A percentile compares a stretch with the other conserved stretches of the same genome.
Evolutionary conservation across 192 early-diverging fungal genomes (phyloP).

Genomic region (Tieghemiomyces parasiticus): DNA sequence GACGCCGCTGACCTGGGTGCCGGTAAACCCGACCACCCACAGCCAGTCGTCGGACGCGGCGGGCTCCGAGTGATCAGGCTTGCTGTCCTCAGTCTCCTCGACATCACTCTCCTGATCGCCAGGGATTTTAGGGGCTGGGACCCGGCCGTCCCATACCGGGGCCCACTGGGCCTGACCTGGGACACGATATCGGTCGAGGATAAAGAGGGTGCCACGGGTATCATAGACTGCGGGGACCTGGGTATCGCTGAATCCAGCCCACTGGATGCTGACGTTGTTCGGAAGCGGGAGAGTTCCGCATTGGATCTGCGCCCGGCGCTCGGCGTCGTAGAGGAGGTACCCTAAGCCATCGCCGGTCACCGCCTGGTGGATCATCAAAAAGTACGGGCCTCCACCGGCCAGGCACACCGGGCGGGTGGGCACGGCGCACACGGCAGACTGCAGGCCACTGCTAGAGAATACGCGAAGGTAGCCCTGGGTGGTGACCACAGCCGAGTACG

Average conservation of each 20-base stretch:
- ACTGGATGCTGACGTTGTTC: constrained; percentile 40
- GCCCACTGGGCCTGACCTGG: constrained; percentile 56
- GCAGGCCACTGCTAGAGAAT: constrained; percentile 65
- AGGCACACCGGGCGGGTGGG: constrained; percentile 25
- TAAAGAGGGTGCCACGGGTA: constrained; percentile 55
- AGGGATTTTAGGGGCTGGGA: constrained; percentile 5
- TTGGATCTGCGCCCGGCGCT: constrained; percentile 29
- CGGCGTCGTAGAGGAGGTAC: constrained; percentile 50
- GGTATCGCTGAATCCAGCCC: constrained; percentile 47
- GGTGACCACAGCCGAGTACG: constrained; percentile 55
- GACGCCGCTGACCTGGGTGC: neutral
- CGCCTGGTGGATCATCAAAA: constrained; percentile 34
- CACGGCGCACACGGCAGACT: constrained; percentile 53
- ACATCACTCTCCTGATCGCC: constrained; percentile 11
- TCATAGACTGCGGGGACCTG: constrained; percentile 65
- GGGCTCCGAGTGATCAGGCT: neutral
- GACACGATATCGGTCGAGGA: constrained; percentile 54
- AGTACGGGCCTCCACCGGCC: constrained; percentile 19
- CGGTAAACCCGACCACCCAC: constrained; percentile 1
- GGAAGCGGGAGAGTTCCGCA: constrained; percentile 48
- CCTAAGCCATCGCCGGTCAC: constrained; percentile 24
- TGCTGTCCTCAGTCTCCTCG: no score
- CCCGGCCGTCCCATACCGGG: constrained; percentile 57
- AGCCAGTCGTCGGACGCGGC: constrained; percentile 4
- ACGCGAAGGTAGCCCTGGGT: constrained; percentile 58